Percentiles rank a stretch among this genome's conserved stretches.
Evolutionary conservation across 371 early-diverging fungal genomes (phyloP).

Genomic region (Mycotypha africana): DNA sequence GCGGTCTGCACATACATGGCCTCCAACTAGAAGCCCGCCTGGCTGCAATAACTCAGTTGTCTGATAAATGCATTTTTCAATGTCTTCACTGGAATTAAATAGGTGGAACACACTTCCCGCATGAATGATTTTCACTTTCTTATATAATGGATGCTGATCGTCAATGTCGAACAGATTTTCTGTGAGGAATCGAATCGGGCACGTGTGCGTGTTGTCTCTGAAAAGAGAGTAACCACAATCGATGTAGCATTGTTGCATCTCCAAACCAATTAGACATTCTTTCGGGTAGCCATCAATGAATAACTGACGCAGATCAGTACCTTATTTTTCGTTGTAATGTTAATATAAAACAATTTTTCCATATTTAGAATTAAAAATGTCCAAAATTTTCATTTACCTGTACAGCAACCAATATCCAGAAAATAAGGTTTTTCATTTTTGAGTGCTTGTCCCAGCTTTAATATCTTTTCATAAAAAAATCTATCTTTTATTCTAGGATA

Average conservation of each 20-base stretch:
- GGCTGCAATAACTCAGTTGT: constrained; percentile 13
- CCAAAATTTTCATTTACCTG: no score
- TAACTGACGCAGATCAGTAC: constrained; percentile 37
- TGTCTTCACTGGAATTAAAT: constrained; percentile 12
- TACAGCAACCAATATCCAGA: constrained; percentile 42
- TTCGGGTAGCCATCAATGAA: constrained; percentile 37
- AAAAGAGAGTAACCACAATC: constrained; percentile 32
- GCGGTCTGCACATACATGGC: constrained; percentile 26
- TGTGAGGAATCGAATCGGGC: constrained; percentile 22
- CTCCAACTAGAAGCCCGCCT: constrained; percentile 31
- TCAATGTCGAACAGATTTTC: constrained; percentile 18
- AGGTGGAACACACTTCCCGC: constrained; percentile 38
- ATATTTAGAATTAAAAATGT: no score
- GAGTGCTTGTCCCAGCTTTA: constrained; percentile 16
- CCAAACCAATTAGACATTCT: constrained; percentile 25
- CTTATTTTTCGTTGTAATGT: constrained; percentile 5
- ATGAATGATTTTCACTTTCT: constrained; percentile 16
- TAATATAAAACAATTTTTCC: not conserved
- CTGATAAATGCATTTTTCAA: constrained; percentile 11
- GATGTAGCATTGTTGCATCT: constrained; percentile 24
- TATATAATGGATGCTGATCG: constrained; percentile 4
- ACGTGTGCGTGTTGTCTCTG: constrained; percentile 14
- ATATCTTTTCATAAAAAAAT: constrained; percentile 28
- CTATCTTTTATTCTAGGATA: constrained; percentile 25
- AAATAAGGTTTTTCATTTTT: constrained; percentile 21